These are phyloP conservation scores for Suillus tomentosus DNA, from an alignment of 768 basidiomycete genomes.

Conservation along the genomic window DNA sequence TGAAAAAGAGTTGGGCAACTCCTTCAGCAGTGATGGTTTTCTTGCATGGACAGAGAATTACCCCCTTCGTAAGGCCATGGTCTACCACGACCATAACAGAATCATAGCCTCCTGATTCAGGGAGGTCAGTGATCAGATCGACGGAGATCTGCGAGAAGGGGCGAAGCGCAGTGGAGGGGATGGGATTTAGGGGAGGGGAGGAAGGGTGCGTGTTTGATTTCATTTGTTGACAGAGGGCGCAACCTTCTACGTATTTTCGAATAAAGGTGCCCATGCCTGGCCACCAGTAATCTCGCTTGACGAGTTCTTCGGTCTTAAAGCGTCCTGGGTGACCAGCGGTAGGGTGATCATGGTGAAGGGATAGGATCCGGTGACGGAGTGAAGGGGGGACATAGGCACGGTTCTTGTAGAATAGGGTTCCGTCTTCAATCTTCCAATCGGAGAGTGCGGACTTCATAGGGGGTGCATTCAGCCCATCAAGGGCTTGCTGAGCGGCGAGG, in stretches of 20 bases:
- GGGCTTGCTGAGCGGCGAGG: background rate
- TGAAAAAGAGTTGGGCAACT: constrained; percentile 17
- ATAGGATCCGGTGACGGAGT: no score
- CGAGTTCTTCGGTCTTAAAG: background rate
- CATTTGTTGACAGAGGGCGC: no score
- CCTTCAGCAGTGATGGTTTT: constrained; percentile 18
- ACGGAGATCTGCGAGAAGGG: background rate
- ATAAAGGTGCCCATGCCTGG: background rate
- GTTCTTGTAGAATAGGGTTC: no score
- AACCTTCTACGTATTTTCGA: no score
- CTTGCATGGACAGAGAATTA: constrained; percentile 25
- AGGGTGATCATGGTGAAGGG: background rate
- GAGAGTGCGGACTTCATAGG: background rate
- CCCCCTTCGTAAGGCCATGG: no score
- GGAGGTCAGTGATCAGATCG: background rate
- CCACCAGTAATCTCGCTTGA: background rate
- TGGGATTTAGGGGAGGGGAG: background rate
- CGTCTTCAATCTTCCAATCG: background rate
- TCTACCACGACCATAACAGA: constrained; percentile 23
- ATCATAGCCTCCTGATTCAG: constrained; percentile 13
- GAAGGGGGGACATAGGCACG: no score
- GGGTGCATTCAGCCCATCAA: background rate
- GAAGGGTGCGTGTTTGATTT: background rate
- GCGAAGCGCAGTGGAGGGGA: background rate
- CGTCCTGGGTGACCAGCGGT: no score